Evolutionary conservation across 2,329 filamentous ascomycete genomes (phyloP).

Genomic region (Aschersonia sp.): DNA sequence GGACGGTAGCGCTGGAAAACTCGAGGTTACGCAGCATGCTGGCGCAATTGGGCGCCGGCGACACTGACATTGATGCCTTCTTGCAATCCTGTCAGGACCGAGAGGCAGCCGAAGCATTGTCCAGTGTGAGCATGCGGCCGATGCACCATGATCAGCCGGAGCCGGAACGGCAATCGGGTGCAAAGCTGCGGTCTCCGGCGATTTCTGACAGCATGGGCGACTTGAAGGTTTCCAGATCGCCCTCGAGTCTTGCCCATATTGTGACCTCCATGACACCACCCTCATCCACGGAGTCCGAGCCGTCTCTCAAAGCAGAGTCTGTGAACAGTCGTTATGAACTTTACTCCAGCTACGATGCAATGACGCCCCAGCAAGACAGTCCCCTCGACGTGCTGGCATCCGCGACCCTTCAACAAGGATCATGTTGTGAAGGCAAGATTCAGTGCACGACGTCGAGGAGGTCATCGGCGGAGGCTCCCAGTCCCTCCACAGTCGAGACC

Average conservation of each 20-base stretch:
- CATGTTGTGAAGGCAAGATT: conserved; percentile 9
- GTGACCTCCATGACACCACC: background rate
- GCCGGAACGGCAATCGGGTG: background rate
- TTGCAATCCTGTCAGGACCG: conserved; percentile 20
- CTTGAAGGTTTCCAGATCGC: background rate
- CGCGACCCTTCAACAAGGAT: conserved; percentile 17
- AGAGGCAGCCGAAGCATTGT: conserved; percentile 12
- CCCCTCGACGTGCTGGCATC: conserved; percentile 22
- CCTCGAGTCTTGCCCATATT: background rate
- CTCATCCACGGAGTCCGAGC: background rate
- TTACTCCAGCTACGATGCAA: background rate
- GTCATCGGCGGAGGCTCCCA: conserved; percentile 10
- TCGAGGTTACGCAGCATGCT: conserved; percentile 27
- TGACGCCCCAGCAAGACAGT: background rate
- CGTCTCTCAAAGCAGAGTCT: background rate
- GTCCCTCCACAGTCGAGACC: conserved; percentile 8
- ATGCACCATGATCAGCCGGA: conserved; percentile 2
- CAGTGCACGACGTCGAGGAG: conserved; percentile 8
- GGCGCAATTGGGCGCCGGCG: conserved; percentile 20
- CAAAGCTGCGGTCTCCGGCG: background rate
- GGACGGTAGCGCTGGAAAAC: conserved; percentile 34
- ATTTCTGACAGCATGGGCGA: background rate
- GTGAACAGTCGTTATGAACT: background rate
- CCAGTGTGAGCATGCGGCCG: conserved; percentile 5
- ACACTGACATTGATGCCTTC: conserved; percentile 25